Conservation (phyloP, 140 eudicot genomes). For the Oenanthe javanica region DNA sequence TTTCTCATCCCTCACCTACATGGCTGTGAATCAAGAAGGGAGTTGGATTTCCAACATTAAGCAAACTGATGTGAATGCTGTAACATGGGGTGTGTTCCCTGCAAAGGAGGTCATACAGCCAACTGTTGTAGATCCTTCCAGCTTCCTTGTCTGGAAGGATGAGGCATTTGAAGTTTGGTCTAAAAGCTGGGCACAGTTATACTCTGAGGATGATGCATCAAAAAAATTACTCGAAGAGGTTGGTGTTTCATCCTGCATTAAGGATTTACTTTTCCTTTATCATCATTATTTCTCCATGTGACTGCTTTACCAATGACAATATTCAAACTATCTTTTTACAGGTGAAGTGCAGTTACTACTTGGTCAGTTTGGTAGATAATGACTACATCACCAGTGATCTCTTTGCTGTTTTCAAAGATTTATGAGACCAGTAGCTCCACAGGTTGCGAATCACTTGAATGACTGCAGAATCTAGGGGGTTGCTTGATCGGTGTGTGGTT, state of each 20-base stretch:
- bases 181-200: constrained; percentile 84
- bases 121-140: constrained; percentile 82
- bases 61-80: constrained; percentile 69
- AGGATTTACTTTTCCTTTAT: too few relatives aligned
- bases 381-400: constrained; percentile 67
- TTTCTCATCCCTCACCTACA: constrained; percentile 59
- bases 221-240: constrained; percentile 78
- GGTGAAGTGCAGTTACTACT: constrained; percentile 72
- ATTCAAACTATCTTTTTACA: constrained; percentile 18
- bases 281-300: not conserved
- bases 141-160: constrained; percentile 88
- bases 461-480: not conserved
- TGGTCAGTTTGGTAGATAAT: constrained; percentile 94
- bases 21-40: constrained; percentile 79
- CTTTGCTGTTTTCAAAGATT: constrained; percentile 55
- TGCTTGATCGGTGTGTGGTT: not conserved
- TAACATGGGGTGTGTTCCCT: constrained; percentile 98
- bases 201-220: constrained; percentile 69
- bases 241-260: not conserved
- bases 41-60: constrained; percentile 54
- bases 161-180: constrained; percentile 97
- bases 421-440: constrained; percentile 20
- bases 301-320: not conserved
- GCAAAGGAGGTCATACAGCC: constrained; percentile 96
- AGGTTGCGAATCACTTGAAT: not conserved